These are phyloP conservation scores for Phytophthora fragariae DNA, from an alignment of 352 stramenopile genomes.

Conservation along the genomic window DNA sequence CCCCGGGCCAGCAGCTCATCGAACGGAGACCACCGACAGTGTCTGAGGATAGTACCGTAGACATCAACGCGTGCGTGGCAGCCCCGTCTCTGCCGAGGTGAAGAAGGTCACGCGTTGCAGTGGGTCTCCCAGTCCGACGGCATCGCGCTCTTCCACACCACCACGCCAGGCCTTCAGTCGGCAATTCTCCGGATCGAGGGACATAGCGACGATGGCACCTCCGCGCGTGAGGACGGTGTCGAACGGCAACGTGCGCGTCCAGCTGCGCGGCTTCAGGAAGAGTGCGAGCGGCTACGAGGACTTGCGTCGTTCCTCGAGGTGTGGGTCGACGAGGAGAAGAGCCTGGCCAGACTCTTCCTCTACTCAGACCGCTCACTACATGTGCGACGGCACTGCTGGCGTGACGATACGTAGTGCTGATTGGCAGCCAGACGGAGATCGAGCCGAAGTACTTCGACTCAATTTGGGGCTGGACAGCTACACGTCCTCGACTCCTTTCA, in stretches of 20 bases:
- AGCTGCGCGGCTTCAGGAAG: constrained; percentile 41
- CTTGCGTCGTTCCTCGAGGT: constrained; percentile 34
- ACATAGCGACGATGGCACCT: constrained; percentile 12
- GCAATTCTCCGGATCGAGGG: too few species aligned
- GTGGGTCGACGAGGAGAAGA: constrained; percentile 18
- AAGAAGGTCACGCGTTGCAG: constrained; percentile 2
- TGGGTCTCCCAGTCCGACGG: neutral
- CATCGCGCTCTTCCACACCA: too few species aligned
- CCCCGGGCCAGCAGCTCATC: constrained; percentile 23
- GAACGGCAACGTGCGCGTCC: constrained; percentile 28
- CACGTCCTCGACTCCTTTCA: constrained; percentile 24
- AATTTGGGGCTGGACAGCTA: constrained; percentile 33
- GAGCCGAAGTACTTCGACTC: constrained; percentile 30
- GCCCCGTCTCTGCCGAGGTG: constrained; percentile 18
- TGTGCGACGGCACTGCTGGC: constrained; percentile 49
- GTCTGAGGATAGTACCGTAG: constrained; percentile 14
- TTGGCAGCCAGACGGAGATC: constrained; percentile 15
- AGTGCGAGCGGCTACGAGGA: constrained; percentile 33
- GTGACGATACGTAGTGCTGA: constrained; percentile 30
- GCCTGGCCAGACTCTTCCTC: constrained; percentile 40
- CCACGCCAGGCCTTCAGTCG: too few species aligned
- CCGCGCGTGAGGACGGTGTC: constrained; percentile 8
- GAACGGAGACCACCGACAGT: constrained; percentile 18
- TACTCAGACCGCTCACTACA: constrained; percentile 52
- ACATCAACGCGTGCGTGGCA: constrained; percentile 28